These are phyloP conservation scores for Podila minutissima DNA, from an alignment of 192 early-diverging fungal genomes.

Conservation along the genomic window DNA sequence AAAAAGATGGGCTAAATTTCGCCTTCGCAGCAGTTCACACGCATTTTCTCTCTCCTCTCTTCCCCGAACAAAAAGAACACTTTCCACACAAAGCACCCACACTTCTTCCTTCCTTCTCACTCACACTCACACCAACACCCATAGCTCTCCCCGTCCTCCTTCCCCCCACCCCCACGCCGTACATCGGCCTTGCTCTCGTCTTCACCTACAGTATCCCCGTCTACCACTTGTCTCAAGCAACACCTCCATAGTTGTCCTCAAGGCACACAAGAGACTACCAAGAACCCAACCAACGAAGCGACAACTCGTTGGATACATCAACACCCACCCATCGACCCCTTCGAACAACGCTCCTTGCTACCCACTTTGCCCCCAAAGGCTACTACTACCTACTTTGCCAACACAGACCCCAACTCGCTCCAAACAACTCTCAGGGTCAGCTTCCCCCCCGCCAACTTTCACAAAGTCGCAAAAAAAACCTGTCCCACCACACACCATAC, in stretches of 20 bases:
- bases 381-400: no score
- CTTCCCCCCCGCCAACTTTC: background rate
- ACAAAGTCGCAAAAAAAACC: constrained; percentile 2
- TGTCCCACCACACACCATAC: background rate
- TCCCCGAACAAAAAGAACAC: background rate
- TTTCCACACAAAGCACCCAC: background rate
- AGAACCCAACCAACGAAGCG: no score
- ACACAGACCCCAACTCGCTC: no score
- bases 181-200: background rate
- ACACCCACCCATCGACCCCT: no score
- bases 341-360: no score
- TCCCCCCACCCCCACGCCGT: no score
- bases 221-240: background rate
- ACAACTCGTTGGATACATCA: no score
- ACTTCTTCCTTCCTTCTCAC: background rate
- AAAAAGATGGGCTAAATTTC: background rate
- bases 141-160: background rate
- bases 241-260: background rate
- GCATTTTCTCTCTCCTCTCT: background rate
- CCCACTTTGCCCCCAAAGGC: no score
- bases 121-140: background rate
- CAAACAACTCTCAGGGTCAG: background rate
- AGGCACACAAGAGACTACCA: no score
- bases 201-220: background rate
- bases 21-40: background rate